phyloP scores from a whole-genome alignment of 495 filamentous ascomycete genomes.

The Aspergillus wentii region DNA sequence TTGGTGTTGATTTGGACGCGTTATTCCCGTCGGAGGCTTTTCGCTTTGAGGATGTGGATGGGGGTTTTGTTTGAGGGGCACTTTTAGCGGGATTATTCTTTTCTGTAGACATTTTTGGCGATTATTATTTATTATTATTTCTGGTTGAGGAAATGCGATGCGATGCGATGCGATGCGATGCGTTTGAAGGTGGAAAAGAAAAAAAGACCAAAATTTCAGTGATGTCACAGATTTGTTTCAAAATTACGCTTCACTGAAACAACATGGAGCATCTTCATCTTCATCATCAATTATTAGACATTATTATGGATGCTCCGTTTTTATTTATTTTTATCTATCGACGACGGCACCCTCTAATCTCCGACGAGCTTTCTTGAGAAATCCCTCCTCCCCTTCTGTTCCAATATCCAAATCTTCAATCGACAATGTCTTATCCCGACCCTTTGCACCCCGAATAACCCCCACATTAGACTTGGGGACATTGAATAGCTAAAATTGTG shows the following conservation, averaged over 20 bases:
- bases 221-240: not conserved
- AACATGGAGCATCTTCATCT: not conserved
- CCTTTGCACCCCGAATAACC: slow-evolving; percentile 59
- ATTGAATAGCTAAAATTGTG: slow-evolving; percentile 44
- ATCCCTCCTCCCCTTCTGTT: slow-evolving; percentile 19
- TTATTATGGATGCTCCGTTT: too few relatives aligned
- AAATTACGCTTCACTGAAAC: not conserved
- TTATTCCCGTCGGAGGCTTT: slow-evolving; percentile 26
- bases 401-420: slow-evolving; percentile 26
- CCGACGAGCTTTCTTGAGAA: slow-evolving; percentile 21
- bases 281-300: too few relatives aligned
- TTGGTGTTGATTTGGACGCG: slow-evolving; percentile 9
- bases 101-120: slow-evolving; percentile 1
- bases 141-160: slow-evolving; percentile 6
- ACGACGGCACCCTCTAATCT: too few relatives aligned
- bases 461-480: slow-evolving; percentile 60
- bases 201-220: not conserved
- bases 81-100: not conserved
- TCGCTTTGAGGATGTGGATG: slow-evolving; percentile 18
- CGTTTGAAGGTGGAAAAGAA: not conserved
- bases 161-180: not conserved
- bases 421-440: slow-evolving; percentile 54
- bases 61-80: not conserved
- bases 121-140: not conserved
- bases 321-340: too few relatives aligned